These are phyloP conservation scores for Sedum album DNA, from an alignment of 164 flowering plant genomes.

Conservation along the genomic window DNA sequence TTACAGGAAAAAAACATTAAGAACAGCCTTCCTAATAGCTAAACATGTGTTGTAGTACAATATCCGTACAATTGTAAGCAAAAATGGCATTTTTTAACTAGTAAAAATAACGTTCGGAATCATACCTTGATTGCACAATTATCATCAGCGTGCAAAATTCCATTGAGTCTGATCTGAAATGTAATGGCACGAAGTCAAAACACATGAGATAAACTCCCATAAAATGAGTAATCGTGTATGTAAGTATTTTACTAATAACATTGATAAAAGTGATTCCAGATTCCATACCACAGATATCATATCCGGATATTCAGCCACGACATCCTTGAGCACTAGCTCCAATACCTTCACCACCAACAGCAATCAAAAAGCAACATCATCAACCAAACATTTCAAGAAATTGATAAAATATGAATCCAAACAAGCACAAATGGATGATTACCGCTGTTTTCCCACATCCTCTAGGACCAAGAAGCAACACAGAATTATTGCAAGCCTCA, in stretches of 20 bases:
- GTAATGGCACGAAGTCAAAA: not conserved
- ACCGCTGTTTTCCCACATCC: slow-evolving; percentile 89
- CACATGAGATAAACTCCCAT: not conserved
- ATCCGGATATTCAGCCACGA: slow-evolving; percentile 51
- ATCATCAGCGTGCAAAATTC: slow-evolving; percentile 73
- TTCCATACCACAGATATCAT: slow-evolving; percentile 61
- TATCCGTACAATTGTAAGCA: not conserved
- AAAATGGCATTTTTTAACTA: not conserved
- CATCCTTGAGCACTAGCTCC: slow-evolving; percentile 71
- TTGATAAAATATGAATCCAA: not conserved
- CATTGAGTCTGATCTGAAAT: slow-evolving; percentile 72
- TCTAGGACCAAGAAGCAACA: slow-evolving; percentile 82
- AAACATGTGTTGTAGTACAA: not conserved
- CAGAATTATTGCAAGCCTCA: slow-evolving; percentile 77
- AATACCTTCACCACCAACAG: slow-evolving; percentile 42
- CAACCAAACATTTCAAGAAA: not conserved
- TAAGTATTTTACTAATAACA: not conserved
- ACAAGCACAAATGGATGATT: slow-evolving; percentile 1
- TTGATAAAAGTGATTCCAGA: not conserved
- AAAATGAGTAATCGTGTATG: too few species aligned
- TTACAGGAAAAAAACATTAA: too few species aligned
- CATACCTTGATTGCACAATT: slow-evolving; percentile 74
- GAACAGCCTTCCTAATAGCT: not conserved
- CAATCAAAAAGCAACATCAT: not conserved
- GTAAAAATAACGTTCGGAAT: not conserved